Evolutionary conservation across 306 rosid genomes (phyloP).

Genomic region (Lotus japonicus): DNA sequence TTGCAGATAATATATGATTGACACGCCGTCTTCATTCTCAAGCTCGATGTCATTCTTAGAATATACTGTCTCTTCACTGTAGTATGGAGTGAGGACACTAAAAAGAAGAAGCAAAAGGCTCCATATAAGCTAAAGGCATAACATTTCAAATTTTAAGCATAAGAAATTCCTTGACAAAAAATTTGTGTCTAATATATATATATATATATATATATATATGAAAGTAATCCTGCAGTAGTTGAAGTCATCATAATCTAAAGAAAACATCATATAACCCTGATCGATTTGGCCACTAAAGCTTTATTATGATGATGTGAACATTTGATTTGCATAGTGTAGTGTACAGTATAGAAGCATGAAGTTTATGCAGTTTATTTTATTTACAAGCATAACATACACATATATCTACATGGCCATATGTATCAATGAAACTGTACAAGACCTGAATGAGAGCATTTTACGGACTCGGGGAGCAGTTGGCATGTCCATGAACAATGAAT

Average conservation of each 20-base stretch:
- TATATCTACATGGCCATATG: constrained; percentile 8
- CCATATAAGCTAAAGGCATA: constrained; percentile 13
- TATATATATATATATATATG: too few relatives aligned
- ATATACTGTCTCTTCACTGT: constrained; percentile 92
- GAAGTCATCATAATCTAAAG: constrained; percentile 3
- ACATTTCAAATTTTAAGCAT: constrained; percentile 4
- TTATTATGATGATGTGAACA: not conserved
- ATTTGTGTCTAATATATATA: not conserved
- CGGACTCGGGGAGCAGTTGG: constrained; percentile 91
- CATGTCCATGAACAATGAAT: constrained; percentile 96
- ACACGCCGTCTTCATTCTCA: constrained; percentile 96
- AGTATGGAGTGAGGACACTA: constrained; percentile 97
- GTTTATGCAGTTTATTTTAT: constrained; percentile 17
- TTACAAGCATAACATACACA: constrained; percentile 14
- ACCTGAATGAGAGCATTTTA: constrained; percentile 97
- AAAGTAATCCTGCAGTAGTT: not conserved
- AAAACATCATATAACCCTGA: constrained; percentile 9
- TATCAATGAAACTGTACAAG: constrained; percentile 14
- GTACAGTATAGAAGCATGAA: constrained; percentile 16
- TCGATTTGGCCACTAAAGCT: constrained; percentile 3
- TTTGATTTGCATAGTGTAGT: constrained; percentile 9
- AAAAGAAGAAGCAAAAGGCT: constrained; percentile 20
- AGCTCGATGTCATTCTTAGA: constrained; percentile 88
- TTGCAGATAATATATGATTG: constrained; percentile 85
- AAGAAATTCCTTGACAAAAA: not conserved